Base-by-base conservation (phyloP, 2,329 filamentous ascomycete genomes). In the Seiridium cupressi region DNA sequence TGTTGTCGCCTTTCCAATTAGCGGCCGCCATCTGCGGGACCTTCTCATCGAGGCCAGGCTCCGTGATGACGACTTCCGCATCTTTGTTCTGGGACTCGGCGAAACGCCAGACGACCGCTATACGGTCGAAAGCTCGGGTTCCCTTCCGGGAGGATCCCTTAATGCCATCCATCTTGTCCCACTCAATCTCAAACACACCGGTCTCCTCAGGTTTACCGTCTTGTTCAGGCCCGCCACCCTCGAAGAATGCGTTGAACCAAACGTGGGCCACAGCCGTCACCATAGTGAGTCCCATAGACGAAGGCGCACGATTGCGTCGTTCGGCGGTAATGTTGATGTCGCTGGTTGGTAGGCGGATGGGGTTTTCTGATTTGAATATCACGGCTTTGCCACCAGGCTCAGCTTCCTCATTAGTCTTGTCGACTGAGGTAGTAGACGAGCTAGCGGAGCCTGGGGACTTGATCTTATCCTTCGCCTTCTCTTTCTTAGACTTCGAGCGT, bases 241-340 rank as follows among this genome's bases (percentile, higher is more conserved):
- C 95, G 68, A 98, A 98, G 75, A 88, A 98, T 1, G 88, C 81
- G 70, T 99, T 99, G 80, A 97, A 97, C 95, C 95, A 99, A 13
- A 97, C 91, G 69, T 98, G 94, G 0, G 93, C 93, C 8, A 98
- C 89, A 0, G 93, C 89, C 0, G 94, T 97, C 3, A 97, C 92
- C 88, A 98, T 92, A 0, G 92, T 93, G 66, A 92, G 85, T 1
- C 92, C 90, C 74, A 95, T 89, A 8, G 85, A 86, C 68, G 90
- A 91, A 4, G 85, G 84, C 1, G 90, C 87, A 69, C 89, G 90
- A 75, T 93, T 96, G 42, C 93, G 87, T 6, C 92, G 86, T 76
- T 98, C 93, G 32, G 97, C 87, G 55, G 93, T 89, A 65, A 98
- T 90, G 72, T 96, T 97, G 66, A 98, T 83, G 70, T 98, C 95